Percentiles rank a stretch among this genome's conserved stretches.
Evolutionary conservation across 2,329 filamentous ascomycete species (phyloP).

Genomic region (Pseudogymnoascus pannorum): DNA sequence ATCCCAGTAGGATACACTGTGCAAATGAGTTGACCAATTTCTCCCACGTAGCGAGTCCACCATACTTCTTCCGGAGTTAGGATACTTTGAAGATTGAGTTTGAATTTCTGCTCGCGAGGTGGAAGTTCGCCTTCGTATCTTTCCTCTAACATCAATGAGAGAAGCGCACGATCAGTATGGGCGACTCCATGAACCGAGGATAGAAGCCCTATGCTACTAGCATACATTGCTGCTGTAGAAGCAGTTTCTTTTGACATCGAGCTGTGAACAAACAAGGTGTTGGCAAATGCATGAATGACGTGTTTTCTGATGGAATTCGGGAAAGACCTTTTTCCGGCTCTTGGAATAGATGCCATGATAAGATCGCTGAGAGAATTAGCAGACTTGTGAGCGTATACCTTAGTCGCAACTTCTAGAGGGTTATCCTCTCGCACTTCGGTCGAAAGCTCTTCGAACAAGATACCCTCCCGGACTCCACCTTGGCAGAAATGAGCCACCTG

Average conservation of each 20-base stretch:
- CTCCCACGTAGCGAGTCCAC: constrained; percentile 60
- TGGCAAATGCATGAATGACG: constrained; percentile 49
- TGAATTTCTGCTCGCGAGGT: constrained; percentile 49
- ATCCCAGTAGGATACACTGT: constrained; percentile 55
- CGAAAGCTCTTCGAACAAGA: constrained; percentile 49
- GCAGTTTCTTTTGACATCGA: constrained; percentile 45
- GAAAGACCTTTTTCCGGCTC: constrained; percentile 22
- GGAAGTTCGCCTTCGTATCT: constrained; percentile 56
- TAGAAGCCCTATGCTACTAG: constrained; percentile 56
- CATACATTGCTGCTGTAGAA: constrained; percentile 52
- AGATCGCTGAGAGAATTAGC: constrained; percentile 39
- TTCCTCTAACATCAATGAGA: constrained; percentile 57
- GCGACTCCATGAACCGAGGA: constrained; percentile 54
- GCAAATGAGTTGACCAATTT: constrained; percentile 49
- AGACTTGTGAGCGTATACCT: constrained; percentile 42
- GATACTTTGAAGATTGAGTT: constrained; percentile 44
- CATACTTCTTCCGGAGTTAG: constrained; percentile 49
- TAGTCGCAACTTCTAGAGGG: constrained; percentile 54
- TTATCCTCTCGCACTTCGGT: constrained; percentile 41
- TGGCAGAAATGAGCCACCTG: constrained; percentile 61
- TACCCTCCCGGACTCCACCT: constrained; percentile 62
- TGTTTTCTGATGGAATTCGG: constrained; percentile 37
- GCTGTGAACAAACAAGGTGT: constrained; percentile 49
- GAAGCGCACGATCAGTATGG: constrained; percentile 51
- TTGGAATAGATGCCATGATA: constrained; percentile 41